Evolutionary conservation across 2,329 filamentous ascomycete species (phyloP).

Genomic region (Fusarium papillatum): DNA sequence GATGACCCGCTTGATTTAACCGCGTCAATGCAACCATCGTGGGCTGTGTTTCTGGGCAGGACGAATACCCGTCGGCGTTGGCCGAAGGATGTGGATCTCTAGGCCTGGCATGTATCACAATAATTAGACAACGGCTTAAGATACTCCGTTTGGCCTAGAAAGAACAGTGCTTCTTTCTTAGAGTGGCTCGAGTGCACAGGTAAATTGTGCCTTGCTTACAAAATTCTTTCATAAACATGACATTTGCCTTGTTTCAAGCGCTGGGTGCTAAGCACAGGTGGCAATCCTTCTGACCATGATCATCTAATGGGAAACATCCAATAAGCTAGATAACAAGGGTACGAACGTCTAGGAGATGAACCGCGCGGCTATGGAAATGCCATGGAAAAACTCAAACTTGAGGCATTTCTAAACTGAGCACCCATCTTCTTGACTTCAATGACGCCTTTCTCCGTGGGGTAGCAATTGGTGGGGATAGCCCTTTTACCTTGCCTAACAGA

Average conservation of each 20-base stretch:
- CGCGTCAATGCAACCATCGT: neutral
- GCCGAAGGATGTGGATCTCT: neutral
- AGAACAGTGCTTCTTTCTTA: neutral
- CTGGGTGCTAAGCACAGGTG: neutral
- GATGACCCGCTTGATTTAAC: neutral
- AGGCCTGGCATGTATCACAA: neutral
- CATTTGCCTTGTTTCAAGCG: neutral
- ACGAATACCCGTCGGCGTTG: neutral
- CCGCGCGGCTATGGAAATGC: neutral
- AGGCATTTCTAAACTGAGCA: neutral
- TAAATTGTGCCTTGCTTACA: neutral
- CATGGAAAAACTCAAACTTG: neutral
- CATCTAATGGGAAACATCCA: neutral
- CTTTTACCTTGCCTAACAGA: neutral
- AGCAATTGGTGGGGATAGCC: neutral
- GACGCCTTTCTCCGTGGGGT: neutral
- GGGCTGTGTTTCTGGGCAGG: neutral
- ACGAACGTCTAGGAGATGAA: neutral
- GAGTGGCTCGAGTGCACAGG: neutral
- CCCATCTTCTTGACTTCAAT: neutral
- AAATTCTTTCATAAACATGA: neutral
- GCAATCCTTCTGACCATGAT: neutral
- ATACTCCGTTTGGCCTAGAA: neutral
- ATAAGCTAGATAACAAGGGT: neutral
- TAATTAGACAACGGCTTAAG: slow-evolving; percentile 3